Evolutionary conservation across 202 grass and related monocot genomes (phyloP), one percentile per base, ranked within the genome.

Genomic region (Panicum hallii): DNA sequence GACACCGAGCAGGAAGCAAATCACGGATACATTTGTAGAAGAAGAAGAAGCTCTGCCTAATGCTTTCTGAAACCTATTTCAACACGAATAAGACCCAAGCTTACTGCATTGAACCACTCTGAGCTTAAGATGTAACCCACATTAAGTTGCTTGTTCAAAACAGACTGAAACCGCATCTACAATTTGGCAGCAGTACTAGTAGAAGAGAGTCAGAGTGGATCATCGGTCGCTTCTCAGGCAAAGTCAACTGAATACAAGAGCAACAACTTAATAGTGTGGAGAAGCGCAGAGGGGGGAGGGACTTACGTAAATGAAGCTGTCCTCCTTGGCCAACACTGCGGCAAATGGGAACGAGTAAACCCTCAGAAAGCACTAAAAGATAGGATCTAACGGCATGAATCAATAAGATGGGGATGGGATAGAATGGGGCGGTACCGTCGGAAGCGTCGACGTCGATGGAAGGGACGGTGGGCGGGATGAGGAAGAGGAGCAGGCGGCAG

Each of bases 371-470:
- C 26, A 0, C 26, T 26, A 26, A 26, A 26, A 26, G 20, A 80
- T 16, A 52, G n/a, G 82, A 63, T 81, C 42, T 9, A 10, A 48
- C 10, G 22, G 22, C 0, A 28, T 9, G 34, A 72, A 46, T 45
- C 9, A 43, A 38, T n/a, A 15, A 40, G 9, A 47, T 41, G 17
- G 3, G 0, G 45, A 36, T 2, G 14, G 43, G 13, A 9, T 13
- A 15, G 34, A 34, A 34, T 34, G 5, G 49, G 30, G 10, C 6
- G 17, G 65, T 92, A 96, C 97, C 97, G 3, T 99, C 97, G 67
- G 93, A 91, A 71, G 88, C 79, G 76, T 99, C 97, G 40, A 99
- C 97, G 15, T 99, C 93, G 84, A 99, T 96, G 64, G 93, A 94
- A 70, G 97, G 97, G 76, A 99, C 93, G 60, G 81, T 96, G 57